Conservation (phyloP, 306 rosid species). For the Trichosanthes truncata region DNA sequence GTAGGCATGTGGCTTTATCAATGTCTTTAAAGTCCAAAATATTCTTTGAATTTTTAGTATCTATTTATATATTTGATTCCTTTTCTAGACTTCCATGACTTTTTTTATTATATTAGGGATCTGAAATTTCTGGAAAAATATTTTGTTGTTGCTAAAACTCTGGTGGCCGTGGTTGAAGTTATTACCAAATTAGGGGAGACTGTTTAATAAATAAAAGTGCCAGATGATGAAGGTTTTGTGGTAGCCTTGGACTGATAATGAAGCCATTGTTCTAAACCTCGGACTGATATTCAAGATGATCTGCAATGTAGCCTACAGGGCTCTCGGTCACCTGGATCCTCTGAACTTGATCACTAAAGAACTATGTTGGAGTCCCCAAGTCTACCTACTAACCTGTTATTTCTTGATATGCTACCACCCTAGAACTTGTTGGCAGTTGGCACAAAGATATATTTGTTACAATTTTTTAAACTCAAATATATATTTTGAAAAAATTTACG, state of each 20-base stretch:
- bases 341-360: background rate
- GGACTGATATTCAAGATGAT: background rate
- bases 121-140: background rate
- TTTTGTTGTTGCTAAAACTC: background rate
- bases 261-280: background rate
- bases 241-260: background rate
- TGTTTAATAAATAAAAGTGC: background rate
- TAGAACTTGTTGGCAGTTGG: conserved; percentile 1
- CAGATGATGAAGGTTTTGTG: background rate
- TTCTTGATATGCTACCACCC: conserved; percentile 1
- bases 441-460: background rate
- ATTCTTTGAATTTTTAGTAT: background rate
- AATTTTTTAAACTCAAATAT: background rate
- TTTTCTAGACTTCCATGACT: background rate
- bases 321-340: background rate
- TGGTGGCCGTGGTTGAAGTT: background rate
- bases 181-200: background rate
- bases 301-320: background rate
- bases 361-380: background rate
- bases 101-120: background rate
- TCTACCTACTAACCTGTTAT: background rate
- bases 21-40: background rate
- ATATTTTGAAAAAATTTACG: background rate
- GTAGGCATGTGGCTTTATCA: background rate
- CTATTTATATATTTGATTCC: background rate